These are phyloP conservation scores for Spinacia oleracea DNA, from an alignment of 179 eudicot species.

Conservation along the genomic window DNA sequence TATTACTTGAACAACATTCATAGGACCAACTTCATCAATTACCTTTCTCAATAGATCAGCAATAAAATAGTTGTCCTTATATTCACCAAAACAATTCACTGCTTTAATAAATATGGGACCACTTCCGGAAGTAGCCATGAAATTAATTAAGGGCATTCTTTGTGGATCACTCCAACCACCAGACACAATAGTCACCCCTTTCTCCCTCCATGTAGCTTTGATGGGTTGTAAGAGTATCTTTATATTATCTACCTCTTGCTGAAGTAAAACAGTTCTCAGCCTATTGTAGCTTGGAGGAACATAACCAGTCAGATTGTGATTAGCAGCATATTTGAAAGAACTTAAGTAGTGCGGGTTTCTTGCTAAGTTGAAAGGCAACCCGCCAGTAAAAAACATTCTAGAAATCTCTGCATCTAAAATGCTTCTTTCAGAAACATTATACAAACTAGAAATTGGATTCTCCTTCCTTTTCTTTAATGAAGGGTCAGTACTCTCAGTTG, in stretches of 20 bases:
- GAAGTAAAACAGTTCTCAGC: neutral
- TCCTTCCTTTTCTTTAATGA: too few species aligned
- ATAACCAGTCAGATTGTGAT: too few species aligned
- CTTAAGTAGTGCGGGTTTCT: neutral
- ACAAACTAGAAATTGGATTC: too few species aligned
- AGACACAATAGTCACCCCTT: constrained; percentile 1
- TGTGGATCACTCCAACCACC: constrained; percentile 14
- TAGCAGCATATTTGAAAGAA: neutral
- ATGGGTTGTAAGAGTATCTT: neutral
- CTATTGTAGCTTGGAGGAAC: neutral
- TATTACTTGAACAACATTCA: constrained; percentile 22
- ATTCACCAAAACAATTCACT: neutral
- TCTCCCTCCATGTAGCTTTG: neutral
- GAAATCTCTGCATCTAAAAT: constrained; percentile 7
- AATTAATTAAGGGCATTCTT: neutral
- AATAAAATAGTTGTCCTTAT: too few species aligned
- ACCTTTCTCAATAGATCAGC: neutral
- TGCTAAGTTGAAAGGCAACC: constrained; percentile 6
- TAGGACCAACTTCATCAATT: neutral
- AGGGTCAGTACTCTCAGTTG: too few species aligned
- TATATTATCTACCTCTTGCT: neutral
- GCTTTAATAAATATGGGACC: neutral
- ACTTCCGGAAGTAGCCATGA: neutral
- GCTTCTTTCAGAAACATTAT: too few species aligned
- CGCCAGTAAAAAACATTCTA: constrained; percentile 15